phyloP scores from a whole-genome alignment of 2,329 filamentous ascomycete species.

The Trichoderma sp. region DNA sequence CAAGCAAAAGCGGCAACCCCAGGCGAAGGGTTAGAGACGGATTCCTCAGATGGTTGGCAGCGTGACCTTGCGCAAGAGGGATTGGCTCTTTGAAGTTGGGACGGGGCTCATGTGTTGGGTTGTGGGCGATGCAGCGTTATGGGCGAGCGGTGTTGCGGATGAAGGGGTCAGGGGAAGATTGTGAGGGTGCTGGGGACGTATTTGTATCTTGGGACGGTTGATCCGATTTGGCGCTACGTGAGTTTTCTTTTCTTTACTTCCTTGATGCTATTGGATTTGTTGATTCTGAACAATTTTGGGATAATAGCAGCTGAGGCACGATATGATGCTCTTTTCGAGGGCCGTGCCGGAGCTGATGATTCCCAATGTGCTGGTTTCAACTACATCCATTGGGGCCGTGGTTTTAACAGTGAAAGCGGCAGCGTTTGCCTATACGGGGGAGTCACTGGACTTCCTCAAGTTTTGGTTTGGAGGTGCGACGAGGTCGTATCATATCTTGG shows the following conservation, averaged over 20 bases:
- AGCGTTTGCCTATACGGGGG: conserved; percentile 18
- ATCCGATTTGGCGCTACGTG: conserved; percentile 29
- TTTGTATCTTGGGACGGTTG: conserved; percentile 27
- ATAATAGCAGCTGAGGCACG: not conserved
- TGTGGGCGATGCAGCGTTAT: conserved; percentile 4
- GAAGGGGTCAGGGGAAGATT: not conserved
- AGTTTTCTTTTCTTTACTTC: not conserved
- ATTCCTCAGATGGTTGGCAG: no score
- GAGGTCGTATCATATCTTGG: conserved; percentile 19
- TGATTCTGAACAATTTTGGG: not conserved
- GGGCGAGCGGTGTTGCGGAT: not conserved
- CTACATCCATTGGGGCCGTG: not conserved
- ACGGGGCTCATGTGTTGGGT: conserved; percentile 11
- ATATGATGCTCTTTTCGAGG: not conserved
- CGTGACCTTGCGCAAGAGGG: not conserved
- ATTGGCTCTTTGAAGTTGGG: not conserved
- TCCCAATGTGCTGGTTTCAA: not conserved
- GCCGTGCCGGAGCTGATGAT: not conserved
- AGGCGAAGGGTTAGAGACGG: not conserved
- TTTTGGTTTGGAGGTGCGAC: conserved; percentile 28
- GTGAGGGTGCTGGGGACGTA: conserved; percentile 27
- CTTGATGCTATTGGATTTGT: not conserved
- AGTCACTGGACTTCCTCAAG: conserved; percentile 18
- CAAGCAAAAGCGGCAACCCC: no score
- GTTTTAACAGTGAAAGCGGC: not conserved